Evolutionary conservation across 2,329 filamentous ascomycete species (phyloP), one percentile per base, ranked within the genome.

Genomic region (Chaetomium olivaceum): DNA sequence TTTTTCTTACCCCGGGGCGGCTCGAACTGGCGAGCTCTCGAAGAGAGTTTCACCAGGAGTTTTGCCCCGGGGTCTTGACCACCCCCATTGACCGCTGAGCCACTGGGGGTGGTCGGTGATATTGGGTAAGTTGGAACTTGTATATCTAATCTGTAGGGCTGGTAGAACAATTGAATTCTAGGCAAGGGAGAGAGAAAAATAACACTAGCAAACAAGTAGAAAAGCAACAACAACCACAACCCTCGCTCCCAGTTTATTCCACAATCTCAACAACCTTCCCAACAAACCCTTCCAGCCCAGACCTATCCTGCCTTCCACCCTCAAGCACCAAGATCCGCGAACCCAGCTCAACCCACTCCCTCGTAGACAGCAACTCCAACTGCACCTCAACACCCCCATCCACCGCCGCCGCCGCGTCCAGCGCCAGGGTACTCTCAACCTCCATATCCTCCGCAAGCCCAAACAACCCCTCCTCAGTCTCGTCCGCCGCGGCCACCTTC

Each of bases 341-440:
- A 2, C 88, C 90, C 58, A 89, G 75, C 75, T 92, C 88, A 60
- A 93, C 84, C 84, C 89, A 93, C 75, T 93, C 91, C 61, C 87
- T 84, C 46, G 84, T 87, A 8, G 86, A 86, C 25, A 92, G 80
- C 58, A 93, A 83, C 70, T 91, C 89, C 65, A 94, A 81, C 1
- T 84, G 85, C 48, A 92, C 85, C 60, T 89, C 81, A 39, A 82
- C 81, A 29, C 80, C 77, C 14, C 71, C 71, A 19, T 72, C 69
- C 11, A 69, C 69, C n/a, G 68, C 68, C 11, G 69, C 71, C n/a
- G 72, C 69, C 21, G 68, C 68, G 3, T 74, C 71, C 8, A 55
- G 25, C 33, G 31, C 51, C 56, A 65, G 70, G 1, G 69, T 72
- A 19, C 74, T 74, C 7, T 76, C 76, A 12, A 79, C 73, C 48